Base-by-base conservation (phyloP, 2,329 filamentous ascomycete genomes). In the Aspergillus brunneoviolaceus region DNA sequence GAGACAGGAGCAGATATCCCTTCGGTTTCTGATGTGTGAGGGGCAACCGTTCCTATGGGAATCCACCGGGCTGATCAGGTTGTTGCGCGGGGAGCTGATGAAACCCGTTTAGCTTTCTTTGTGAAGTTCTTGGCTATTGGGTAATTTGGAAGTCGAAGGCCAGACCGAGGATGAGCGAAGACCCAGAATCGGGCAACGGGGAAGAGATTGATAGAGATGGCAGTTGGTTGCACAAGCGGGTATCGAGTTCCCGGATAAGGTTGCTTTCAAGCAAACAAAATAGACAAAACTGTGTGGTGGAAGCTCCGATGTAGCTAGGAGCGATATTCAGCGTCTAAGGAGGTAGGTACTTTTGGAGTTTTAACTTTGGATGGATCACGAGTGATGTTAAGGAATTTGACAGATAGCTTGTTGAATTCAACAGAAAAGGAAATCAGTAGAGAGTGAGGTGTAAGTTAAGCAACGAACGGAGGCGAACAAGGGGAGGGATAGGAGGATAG, bases 1-100 rank as follows among this genome's bases (percentile, higher is more conserved):
- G 62, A 63, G 51, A 51, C 59, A 64, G 56, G 55, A 61, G 63
- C 25, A 31, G 29, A 39, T 65, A 65, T 63, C 62, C 61, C 65
- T 65, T 65, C 47, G 42, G 52, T 57, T 29, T 42, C 54, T 33
- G 21, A 45, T 45, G 54, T 55, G 59, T 55, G 59, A 58, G 64
- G 62, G 60, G 62, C 60, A 65, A 64, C 62, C 62, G 63, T 62
- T 59, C 53, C 51, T 55, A 56, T 58, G 63, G 60, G 33, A 5
- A 58, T 55, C 42, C 21, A 49, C 45, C 29, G 29, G 53, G 42
- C 39, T 45, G 42, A 25, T 35, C 25, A 49, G 27, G 42, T 12
- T 49, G 39, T 21, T 29, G 19, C 42, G 27, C 33, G n/a, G 39
- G 27, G 45, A 31, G 57, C 56, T 52, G 49, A 59, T 50, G 35